phyloP scores from a whole-genome alignment of 768 basidiomycete genomes.

The Rhodotorula kratochvilovae region DNA sequence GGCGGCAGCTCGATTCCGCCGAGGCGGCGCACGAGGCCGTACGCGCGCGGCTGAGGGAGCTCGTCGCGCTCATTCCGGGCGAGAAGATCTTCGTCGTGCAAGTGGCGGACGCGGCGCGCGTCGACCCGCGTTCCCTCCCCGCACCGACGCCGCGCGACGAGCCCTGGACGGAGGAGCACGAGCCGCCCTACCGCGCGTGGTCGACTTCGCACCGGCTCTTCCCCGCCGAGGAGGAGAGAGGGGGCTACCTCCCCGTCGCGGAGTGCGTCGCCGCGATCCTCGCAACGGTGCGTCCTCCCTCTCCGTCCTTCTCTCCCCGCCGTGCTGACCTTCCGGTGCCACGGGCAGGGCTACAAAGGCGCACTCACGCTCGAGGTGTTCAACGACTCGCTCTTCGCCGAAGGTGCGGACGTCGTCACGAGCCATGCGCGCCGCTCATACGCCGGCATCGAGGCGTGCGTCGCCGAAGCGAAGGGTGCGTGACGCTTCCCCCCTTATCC shows the following conservation, averaged over 20 bases:
- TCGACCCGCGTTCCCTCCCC: conserved; percentile 46
- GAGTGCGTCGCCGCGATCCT: conserved; percentile 54
- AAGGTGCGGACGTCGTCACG: not conserved
- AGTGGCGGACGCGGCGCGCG: conserved; percentile 17
- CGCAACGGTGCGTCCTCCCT: conserved; percentile 4
- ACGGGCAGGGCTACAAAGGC: conserved; percentile 44
- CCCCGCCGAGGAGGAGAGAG: conserved; percentile 50
- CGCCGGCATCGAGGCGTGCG: conserved; percentile 10
- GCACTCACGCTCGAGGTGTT: conserved; percentile 49
- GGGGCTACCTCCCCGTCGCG: conserved; percentile 55
- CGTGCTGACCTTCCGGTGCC: too few relatives aligned
- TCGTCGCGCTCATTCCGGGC: conserved; percentile 47
- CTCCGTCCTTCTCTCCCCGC: not conserved
- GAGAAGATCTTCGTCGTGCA: conserved; percentile 53
- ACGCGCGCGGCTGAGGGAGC: conserved; percentile 39
- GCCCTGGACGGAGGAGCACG: too few relatives aligned
- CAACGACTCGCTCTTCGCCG: conserved; percentile 38
- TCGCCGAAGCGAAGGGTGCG: conserved; percentile 9
- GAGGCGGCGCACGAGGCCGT: too few relatives aligned
- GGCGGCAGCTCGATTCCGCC: too few relatives aligned
- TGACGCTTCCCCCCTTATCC: too few relatives aligned
- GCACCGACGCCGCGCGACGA: too few relatives aligned
- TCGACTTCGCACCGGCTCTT: too few relatives aligned
- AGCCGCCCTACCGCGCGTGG: too few relatives aligned
- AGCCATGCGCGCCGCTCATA: conserved; percentile 6